Evolutionary conservation across 2,329 filamentous ascomycete genomes (phyloP).

Genomic region (Diplocarpon rosae): DNA sequence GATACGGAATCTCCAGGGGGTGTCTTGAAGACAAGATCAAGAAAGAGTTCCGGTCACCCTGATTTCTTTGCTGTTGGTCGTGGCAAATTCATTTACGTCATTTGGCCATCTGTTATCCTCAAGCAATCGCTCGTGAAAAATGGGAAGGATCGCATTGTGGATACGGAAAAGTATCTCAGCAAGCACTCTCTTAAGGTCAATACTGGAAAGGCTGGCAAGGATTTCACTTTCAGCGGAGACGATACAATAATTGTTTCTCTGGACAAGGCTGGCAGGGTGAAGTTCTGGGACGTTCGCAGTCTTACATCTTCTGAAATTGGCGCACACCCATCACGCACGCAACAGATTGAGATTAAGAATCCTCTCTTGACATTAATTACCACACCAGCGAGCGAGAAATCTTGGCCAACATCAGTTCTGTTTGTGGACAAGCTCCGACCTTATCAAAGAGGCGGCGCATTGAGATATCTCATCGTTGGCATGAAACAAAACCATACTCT

Average conservation of each 20-base stretch:
- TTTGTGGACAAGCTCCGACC: conserved; percentile 94
- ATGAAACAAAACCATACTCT: conserved; percentile 99
- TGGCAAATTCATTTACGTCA: conserved; percentile 89
- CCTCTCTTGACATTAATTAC: conserved; percentile 81
- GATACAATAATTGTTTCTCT: conserved; percentile 89
- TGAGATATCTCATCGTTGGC: conserved; percentile 92
- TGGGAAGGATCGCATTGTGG: conserved; percentile 58
- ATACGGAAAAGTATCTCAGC: conserved; percentile 77
- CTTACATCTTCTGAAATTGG: conserved; percentile 40
- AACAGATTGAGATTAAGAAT: conserved; percentile 62
- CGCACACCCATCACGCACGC: conserved; percentile 13
- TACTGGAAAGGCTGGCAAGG: conserved; percentile 95
- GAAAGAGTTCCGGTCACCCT: conserved; percentile 77
- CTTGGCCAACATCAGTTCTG: conserved; percentile 91
- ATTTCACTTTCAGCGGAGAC: conserved; percentile 96
- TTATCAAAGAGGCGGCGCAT: conserved; percentile 77
- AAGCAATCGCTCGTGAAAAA: conserved; percentile 53
- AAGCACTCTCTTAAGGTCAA: conserved; percentile 88
- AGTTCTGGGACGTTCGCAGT: conserved; percentile 94
- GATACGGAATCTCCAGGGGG: conserved; percentile 88
- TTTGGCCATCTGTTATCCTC: conserved; percentile 57
- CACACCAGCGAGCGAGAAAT: conserved; percentile 80
- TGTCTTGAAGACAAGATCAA: conserved; percentile 88
- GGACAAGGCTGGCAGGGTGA: conserved; percentile 91
- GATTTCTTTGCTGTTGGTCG: conserved; percentile 93